Conservation (phyloP, 257 asterid species). For the Solanum appendiculatum region DNA sequence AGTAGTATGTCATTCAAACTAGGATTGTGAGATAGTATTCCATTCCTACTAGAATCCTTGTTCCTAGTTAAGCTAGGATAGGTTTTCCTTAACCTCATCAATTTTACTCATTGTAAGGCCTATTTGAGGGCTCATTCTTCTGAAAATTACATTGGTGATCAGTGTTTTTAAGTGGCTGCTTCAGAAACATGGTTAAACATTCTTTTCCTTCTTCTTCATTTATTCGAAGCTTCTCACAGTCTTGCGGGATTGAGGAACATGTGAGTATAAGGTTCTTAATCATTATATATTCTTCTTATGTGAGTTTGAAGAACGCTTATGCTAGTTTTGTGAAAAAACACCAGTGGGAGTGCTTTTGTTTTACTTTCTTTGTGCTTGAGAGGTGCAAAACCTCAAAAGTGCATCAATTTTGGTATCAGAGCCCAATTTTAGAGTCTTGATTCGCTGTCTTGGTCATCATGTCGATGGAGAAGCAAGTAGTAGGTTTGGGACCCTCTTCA, state of each 20-base stretch:
- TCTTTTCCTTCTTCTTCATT: not conserved
- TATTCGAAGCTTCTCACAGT: not conserved
- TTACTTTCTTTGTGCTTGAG: not conserved
- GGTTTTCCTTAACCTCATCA: not conserved
- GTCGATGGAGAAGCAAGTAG: not conserved
- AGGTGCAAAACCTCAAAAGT: not conserved
- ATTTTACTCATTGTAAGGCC: not conserved
- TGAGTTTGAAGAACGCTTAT: not conserved
- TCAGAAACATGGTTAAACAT: not conserved
- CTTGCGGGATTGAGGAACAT: not conserved
- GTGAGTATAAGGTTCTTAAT: not conserved
- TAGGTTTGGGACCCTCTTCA: not conserved
- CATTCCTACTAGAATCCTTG: not conserved
- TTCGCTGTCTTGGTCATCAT: not conserved
- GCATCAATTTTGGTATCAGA: not conserved
- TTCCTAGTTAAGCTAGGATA: not conserved
- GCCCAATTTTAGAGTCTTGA: not conserved
- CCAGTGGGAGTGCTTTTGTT: not conserved
- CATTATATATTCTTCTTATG: not conserved
- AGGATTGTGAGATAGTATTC: not conserved
- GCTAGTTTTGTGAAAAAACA: not conserved
- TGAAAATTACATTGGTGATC: not conserved
- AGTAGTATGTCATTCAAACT: not conserved
- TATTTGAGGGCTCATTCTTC: not conserved
- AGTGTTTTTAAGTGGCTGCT: not conserved